A percentile compares a stretch with the other conserved stretches of the same genome.
These are phyloP conservation scores for Ophiosphaerella herpotricha DNA, from an alignment of 2,329 filamentous ascomycete species.

Conservation along the genomic window DNA sequence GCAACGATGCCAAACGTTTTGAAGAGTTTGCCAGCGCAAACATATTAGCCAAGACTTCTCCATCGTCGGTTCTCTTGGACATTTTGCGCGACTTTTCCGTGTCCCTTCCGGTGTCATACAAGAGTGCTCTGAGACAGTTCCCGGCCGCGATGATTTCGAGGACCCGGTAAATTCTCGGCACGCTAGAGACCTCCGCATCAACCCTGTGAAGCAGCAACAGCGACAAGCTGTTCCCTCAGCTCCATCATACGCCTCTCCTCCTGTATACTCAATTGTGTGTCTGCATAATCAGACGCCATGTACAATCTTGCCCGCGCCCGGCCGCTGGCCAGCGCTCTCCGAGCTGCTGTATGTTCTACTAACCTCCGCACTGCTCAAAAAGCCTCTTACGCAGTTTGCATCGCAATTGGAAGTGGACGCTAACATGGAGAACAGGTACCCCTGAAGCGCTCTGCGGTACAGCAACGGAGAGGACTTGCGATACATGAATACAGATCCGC, in stretches of 20 bases:
- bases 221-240: constrained; percentile 29
- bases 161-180: constrained; percentile 36
- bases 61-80: constrained; percentile 47
- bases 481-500: constrained; percentile 99
- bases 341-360: constrained; percentile 68
- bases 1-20: constrained; percentile 60
- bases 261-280: constrained; percentile 26
- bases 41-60: constrained; percentile 61
- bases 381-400: constrained; percentile 40
- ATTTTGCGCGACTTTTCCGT: constrained; percentile 26
- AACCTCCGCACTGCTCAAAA: constrained; percentile 19
- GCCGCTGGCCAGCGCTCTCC: constrained; percentile 78
- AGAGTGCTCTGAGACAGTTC: constrained; percentile 18
- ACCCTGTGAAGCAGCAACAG: constrained; percentile 29
- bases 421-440: constrained; percentile 59
- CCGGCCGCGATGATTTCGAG: constrained; percentile 34
- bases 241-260: constrained; percentile 25
- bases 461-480: constrained; percentile 87
- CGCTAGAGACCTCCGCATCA: constrained; percentile 40
- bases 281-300: constrained; percentile 62
- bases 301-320: constrained; percentile 80
- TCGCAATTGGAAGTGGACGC: constrained; percentile 25
- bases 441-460: constrained; percentile 61
- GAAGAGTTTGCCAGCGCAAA: constrained; percentile 60
- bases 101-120: constrained; percentile 2